These are phyloP conservation scores for Aquilaria malaccensis DNA, from an alignment of 345 rosid species.

Conservation along the genomic window DNA sequence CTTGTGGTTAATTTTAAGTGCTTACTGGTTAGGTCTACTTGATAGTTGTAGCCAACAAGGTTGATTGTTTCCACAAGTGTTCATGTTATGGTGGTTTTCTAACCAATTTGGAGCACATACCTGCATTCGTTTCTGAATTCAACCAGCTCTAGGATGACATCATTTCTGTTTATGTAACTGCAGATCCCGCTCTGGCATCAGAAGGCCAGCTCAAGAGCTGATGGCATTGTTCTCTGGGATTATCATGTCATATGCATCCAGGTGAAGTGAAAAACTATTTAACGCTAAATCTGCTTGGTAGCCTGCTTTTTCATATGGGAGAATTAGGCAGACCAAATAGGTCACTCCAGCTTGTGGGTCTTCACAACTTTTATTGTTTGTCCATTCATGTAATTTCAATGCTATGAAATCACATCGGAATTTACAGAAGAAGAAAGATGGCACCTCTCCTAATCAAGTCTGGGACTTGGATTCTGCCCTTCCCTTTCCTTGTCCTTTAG, in stretches of 20 bases:
- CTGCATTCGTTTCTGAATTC: no score
- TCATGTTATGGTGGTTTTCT: background rate
- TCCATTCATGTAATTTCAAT: background rate
- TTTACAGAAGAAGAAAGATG: conserved; percentile 47
- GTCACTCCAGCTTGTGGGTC: background rate
- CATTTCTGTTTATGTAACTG: background rate
- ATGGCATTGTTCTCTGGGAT: conserved; percentile 83
- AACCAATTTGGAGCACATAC: no score
- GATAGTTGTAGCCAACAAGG: background rate
- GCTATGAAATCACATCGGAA: background rate
- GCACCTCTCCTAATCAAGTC: conserved; percentile 34
- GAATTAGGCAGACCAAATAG: background rate
- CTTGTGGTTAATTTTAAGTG: background rate
- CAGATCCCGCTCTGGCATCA: conserved; percentile 95
- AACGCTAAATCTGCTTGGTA: background rate
- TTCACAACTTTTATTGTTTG: background rate
- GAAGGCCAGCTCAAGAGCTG: conserved; percentile 74
- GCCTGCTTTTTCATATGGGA: background rate
- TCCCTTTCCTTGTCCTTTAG: conserved; percentile 67
- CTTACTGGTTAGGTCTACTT: no score
- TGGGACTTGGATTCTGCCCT: conserved; percentile 91
- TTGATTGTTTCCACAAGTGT: background rate
- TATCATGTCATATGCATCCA: conserved; percentile 84
- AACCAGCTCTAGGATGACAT: no score
- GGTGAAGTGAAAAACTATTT: conserved; percentile 25